phyloP scores from a whole-genome alignment of 108 stramenopile genomes.

The Cyclotella kingstonii region DNA sequence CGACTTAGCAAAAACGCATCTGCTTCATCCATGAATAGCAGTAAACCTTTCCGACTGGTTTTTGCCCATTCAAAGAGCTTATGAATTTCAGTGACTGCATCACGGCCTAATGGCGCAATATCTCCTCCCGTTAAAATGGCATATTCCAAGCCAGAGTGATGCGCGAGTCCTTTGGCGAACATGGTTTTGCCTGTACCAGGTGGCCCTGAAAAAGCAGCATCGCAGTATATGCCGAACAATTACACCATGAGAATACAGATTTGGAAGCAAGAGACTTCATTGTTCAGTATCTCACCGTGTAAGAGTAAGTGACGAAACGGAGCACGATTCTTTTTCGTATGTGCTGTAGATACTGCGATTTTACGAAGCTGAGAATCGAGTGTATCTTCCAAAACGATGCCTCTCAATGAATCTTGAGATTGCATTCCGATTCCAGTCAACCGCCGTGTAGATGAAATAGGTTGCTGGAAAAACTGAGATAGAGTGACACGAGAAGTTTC shows the following conservation, averaged over 20 bases:
- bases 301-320: conserved; percentile 99
- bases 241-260: too few relatives aligned
- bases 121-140: conserved; percentile 98
- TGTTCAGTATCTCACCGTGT: conserved; percentile 67
- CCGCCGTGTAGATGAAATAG: conserved; percentile 51
- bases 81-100: conserved; percentile 99
- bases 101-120: conserved; percentile 96
- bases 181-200: conserved; percentile 99
- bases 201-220: conserved; percentile 73
- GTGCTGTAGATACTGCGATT: conserved; percentile 91
- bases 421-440: conserved; percentile 67
- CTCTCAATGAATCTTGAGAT: conserved; percentile 87
- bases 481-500: conserved; percentile 90
- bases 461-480: conserved; percentile 54
- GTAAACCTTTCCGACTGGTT: conserved; percentile 89
- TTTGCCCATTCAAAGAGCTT: conserved; percentile 99
- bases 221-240: too few relatives aligned
- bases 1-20: conserved; percentile 97
- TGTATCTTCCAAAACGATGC: conserved; percentile 88
- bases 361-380: conserved; percentile 87
- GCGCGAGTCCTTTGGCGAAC: conserved; percentile 95
- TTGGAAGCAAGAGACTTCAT: not conserved
- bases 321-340: conserved; percentile 96
- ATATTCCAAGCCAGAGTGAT: conserved; percentile 96
- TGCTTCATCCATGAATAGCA: conserved; percentile 99